These are phyloP conservation scores for Ascocoryne sarcoides DNA, from an alignment of 2,329 filamentous ascomycete species.

Conservation along the genomic window DNA sequence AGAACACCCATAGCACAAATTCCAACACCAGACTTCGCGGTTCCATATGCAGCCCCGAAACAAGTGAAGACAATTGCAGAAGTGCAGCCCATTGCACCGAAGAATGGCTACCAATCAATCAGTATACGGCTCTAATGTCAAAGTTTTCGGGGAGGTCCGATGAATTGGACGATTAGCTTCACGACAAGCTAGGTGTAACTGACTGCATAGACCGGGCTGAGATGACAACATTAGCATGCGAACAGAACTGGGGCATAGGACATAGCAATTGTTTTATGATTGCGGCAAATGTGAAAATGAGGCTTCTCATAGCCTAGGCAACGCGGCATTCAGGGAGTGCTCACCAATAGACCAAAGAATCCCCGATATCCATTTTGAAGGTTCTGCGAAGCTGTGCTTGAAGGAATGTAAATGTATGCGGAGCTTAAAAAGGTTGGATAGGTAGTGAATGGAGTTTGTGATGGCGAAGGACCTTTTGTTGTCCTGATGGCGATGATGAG, in stretches of 20 bases:
- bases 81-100: conserved; percentile 94
- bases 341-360: conserved; percentile 48
- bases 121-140: conserved; percentile 22
- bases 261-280: neutral
- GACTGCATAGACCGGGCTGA: conserved; percentile 96
- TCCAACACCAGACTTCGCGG: conserved; percentile 97
- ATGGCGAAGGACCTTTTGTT: conserved; percentile 23
- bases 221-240: conserved; percentile 38
- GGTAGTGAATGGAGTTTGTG: conserved; percentile 19
- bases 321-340: conserved; percentile 35
- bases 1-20: conserved; percentile 98
- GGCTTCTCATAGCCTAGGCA: conserved; percentile 14
- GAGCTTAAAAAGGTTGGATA: conserved; percentile 19
- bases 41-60: conserved; percentile 95
- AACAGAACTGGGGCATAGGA: too few species aligned
- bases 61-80: conserved; percentile 94
- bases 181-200: conserved; percentile 47
- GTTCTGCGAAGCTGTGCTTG: conserved; percentile 24
- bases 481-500: conserved; percentile 21
- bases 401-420: conserved; percentile 8
- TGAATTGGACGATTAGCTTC: conserved; percentile 5
- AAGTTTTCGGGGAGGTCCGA: conserved; percentile 7
- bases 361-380: conserved; percentile 65
- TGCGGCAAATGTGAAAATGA: too few species aligned
- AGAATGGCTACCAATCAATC: conserved; percentile 59